Evolutionary conservation across 306 rosid species (phyloP), one percentile per base, ranked within the genome.

Genomic region (Clitoria ternatea): DNA sequence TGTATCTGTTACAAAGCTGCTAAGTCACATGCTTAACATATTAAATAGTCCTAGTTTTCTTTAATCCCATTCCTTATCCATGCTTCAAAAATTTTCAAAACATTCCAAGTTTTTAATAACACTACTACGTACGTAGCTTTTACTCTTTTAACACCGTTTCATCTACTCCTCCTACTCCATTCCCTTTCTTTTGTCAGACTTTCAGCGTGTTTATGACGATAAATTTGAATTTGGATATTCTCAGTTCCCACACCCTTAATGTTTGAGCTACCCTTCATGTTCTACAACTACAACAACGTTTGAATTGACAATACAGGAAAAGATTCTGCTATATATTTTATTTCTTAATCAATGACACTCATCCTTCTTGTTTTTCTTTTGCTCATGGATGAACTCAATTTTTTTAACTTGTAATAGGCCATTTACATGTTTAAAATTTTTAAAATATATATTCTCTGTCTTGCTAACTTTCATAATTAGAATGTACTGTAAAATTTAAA

Each of bases 1-100:
- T 27, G 32, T 69, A 55, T 27, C 48, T 50, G 30, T 77, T 59
- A 24, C 45, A 77, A 77, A 77, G 81, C 50, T 69, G 43, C 13
- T 2, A 17, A 42, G 72, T 69, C 81, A 61, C 77, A 47, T 69
- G 66, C 50, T 20, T 52, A 57, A 50, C 3, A 5, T 37, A 61
- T 49, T 29, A 30, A 61, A 60, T 39, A 50, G 44, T n/a, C 53
- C 53, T 32, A 12, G 0, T 66, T 32, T 33, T 42, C 23, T 61
- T 19, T 22, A 69, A 52, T 36, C 32, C 52, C 30, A 14, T 56
- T 3, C 63, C 62, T 35, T 13, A 47, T 12, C 45, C 48, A 30
- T 29, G 43, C 15, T 67, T 59, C 53, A 66, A 66, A 45, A 40
- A 4, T 1, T 7, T 56, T 56, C 26, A 29, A 56, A 29, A 56